Percentiles rank a stretch among this genome's conserved stretches.
phyloP scores from a whole-genome alignment of 495 filamentous ascomycete genomes.

The Podospora anserina region DNA sequence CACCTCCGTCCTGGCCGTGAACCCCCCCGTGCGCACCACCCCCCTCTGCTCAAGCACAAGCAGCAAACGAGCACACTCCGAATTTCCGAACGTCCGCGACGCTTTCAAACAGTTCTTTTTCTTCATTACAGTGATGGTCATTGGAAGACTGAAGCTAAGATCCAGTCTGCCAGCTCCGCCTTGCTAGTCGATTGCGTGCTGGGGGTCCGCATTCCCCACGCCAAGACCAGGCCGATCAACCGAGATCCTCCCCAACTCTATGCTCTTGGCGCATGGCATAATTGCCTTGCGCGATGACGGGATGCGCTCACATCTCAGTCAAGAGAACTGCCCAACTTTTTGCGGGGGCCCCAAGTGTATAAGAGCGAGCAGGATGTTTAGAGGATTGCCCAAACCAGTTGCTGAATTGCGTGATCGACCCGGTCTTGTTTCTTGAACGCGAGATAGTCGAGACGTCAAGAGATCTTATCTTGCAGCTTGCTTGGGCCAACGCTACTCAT shows the following conservation, averaged over 20 bases:
- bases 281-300: constrained; percentile 10
- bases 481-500: not conserved
- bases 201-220: constrained; percentile 21
- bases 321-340: not conserved
- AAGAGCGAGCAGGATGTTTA: not conserved
- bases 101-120: not conserved
- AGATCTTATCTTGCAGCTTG: not conserved
- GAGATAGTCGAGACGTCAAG: not conserved
- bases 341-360: not conserved
- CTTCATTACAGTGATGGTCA: not conserved
- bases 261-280: constrained; percentile 8
- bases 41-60: not conserved
- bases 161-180: not conserved
- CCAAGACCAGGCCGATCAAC: constrained; percentile 18
- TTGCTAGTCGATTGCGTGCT: constrained; percentile 12
- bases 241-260: constrained; percentile 3
- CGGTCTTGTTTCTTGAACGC: not conserved
- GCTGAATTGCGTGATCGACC: constrained; percentile 9
- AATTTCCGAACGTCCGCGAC: not conserved
- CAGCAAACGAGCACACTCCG: not conserved
- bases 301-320: not conserved
- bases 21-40: not conserved
- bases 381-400: not conserved
- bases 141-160: not conserved
- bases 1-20: not conserved